phyloP scores from a whole-genome alignment of 1,284 basidiomycete species.

The Boletus mariae region DNA sequence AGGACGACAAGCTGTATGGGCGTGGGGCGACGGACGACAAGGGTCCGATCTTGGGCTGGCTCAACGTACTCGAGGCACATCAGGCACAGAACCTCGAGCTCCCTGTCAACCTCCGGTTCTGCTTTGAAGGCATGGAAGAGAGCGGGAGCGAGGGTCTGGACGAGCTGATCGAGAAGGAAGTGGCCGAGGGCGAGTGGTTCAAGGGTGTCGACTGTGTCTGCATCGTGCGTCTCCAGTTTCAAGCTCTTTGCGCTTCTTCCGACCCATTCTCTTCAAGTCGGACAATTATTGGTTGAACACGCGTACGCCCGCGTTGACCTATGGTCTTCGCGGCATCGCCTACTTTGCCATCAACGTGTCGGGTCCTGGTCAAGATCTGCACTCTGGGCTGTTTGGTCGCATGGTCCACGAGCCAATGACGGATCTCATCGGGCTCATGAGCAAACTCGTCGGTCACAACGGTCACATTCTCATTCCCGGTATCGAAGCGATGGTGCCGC shows the following conservation, averaged over 20 bases:
- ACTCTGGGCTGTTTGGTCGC: constrained; percentile 88
- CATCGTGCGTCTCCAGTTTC: constrained; percentile 59
- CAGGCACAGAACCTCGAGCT: constrained; percentile 68
- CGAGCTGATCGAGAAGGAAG: constrained; percentile 82
- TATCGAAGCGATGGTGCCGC: constrained; percentile 83
- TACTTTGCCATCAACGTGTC: constrained; percentile 86
- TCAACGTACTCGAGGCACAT: constrained; percentile 93
- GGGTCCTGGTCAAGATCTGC: constrained; percentile 87
- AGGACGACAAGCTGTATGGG: constrained; percentile 77
- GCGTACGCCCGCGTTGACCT: constrained; percentile 72
- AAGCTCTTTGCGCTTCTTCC: background rate
- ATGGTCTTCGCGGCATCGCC: constrained; percentile 81
- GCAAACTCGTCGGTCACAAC: constrained; percentile 79
- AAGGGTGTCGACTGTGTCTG: constrained; percentile 92
- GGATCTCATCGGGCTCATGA: constrained; percentile 75
- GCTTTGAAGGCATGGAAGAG: constrained; percentile 99
- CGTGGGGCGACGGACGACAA: constrained; percentile 94
- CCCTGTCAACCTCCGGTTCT: constrained; percentile 92
- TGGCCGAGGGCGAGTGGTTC: constrained; percentile 76
- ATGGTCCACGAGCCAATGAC: constrained; percentile 90
- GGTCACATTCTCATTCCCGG: constrained; percentile 92
- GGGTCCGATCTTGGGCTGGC: constrained; percentile 90
- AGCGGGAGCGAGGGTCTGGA: constrained; percentile 92
- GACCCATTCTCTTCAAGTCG: constrained; percentile 47
- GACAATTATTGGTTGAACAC: constrained; percentile 87